These are phyloP conservation scores for Solanum lycopersicoides DNA, from an alignment of 257 asterid species.

Conservation along the genomic window DNA sequence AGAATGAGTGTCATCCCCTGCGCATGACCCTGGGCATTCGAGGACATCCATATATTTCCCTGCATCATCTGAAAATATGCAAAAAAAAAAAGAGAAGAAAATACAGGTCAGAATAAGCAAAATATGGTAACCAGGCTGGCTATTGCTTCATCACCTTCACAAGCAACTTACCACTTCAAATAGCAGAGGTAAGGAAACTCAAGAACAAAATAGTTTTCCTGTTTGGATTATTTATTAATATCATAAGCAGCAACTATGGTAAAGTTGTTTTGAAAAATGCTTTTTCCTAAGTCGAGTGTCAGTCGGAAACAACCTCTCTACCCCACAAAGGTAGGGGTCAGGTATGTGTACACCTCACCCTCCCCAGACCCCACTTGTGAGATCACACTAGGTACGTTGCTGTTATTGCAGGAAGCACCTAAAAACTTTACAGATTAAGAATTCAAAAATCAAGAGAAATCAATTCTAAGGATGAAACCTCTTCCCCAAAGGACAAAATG, in stretches of 20 bases:
- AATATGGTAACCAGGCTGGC: not conserved
- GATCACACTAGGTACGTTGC: not conserved
- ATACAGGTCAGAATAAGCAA: not conserved
- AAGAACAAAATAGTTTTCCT: not conserved
- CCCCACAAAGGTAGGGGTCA: not conserved
- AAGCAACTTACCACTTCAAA: not conserved
- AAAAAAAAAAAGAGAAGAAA: not conserved
- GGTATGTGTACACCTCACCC: not conserved
- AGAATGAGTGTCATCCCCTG: slow-evolving; percentile 29
- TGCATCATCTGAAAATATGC: slow-evolving; percentile 31
- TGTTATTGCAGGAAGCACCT: not conserved
- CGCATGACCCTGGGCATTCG: slow-evolving; percentile 20
- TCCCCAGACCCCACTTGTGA: not conserved
- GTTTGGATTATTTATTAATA: not conserved
- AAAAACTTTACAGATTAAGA: not conserved
- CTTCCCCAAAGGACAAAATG: not conserved
- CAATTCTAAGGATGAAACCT: not conserved
- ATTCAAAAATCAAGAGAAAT: not conserved
- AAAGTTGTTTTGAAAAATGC: not conserved
- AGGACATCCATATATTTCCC: slow-evolving; percentile 38
- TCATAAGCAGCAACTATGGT: not conserved
- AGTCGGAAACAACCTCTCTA: not conserved
- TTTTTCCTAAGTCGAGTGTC: not conserved
- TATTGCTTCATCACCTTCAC: not conserved
- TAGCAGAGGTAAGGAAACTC: not conserved